Percentiles rank a stretch among this genome's conserved stretches.
These are phyloP conservation scores for Calonectria montana DNA, from an alignment of 2,329 filamentous ascomycete genomes.

Conservation along the genomic window DNA sequence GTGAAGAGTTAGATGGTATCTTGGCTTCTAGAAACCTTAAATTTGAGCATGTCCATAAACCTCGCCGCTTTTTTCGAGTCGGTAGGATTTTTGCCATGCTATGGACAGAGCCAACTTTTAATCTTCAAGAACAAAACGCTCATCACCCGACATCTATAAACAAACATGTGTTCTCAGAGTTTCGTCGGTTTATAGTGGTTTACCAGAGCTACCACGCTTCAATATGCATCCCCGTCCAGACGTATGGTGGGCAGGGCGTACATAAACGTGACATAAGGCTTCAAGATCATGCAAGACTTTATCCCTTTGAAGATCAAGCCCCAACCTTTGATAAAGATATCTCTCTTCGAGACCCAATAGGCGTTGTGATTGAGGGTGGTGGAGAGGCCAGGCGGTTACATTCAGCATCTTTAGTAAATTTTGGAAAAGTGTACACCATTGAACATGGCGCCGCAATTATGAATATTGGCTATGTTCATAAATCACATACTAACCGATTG, in stretches of 20 bases:
- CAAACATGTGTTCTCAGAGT: neutral
- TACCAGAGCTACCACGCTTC: neutral
- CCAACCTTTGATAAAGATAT: neutral
- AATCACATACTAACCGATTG: neutral
- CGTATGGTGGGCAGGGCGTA: neutral
- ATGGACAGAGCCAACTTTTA: neutral
- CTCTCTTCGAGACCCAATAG: neutral
- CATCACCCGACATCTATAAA: neutral
- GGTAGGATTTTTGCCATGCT: neutral
- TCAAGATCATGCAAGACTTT: neutral
- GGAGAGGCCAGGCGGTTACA: neutral
- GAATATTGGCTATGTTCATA: neutral
- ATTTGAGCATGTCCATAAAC: neutral
- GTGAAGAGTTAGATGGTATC: neutral
- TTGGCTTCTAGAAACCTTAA: neutral
- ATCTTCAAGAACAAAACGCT: neutral
- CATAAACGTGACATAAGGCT: neutral
- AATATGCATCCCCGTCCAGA: neutral
- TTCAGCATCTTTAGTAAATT: neutral
- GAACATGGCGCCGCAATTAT: neutral
- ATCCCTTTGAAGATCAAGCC: neutral
- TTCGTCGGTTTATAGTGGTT: neutral
- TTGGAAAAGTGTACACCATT: neutral
- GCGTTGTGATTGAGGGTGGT: neutral
- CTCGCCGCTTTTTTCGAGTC: neutral